These are phyloP conservation scores for Ophiosphaerella herpotricha DNA, from an alignment of 2,329 filamentous ascomycete species.

Conservation along the genomic window DNA sequence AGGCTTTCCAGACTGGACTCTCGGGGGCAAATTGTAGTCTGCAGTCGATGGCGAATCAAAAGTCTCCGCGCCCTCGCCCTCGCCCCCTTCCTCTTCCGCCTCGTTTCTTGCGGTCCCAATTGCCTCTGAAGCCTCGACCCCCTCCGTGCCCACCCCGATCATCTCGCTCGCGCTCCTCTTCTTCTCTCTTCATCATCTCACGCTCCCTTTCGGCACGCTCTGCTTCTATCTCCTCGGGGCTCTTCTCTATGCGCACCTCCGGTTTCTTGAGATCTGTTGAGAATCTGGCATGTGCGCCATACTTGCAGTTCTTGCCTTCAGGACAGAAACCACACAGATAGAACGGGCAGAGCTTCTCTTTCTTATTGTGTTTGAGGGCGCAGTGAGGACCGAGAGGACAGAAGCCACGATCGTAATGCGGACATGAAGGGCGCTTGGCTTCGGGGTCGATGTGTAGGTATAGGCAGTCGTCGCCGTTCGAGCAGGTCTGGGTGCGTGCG, in stretches of 20 bases:
- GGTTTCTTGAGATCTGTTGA: conserved; percentile 68
- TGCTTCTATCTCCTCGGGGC: conserved; percentile 68
- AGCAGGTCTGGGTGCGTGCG: conserved; percentile 89
- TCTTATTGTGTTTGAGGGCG: conserved; percentile 84
- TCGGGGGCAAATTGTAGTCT: background rate
- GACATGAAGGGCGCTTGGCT: conserved; percentile 62
- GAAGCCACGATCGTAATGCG: conserved; percentile 94
- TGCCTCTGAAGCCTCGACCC: conserved; percentile 36
- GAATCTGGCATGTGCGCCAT: conserved; percentile 84
- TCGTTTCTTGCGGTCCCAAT: conserved; percentile 42
- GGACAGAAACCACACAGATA: conserved; percentile 96
- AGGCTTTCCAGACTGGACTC: background rate
- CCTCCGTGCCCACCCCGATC: conserved; percentile 40
- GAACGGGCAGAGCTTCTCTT: conserved; percentile 73
- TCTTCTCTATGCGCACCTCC: conserved; percentile 69
- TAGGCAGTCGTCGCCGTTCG: conserved; percentile 94
- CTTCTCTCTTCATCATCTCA: conserved; percentile 50
- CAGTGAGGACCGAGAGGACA: conserved; percentile 88
- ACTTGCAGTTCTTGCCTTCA: conserved; percentile 74
- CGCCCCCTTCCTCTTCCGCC: conserved; percentile 30
- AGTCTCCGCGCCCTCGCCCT: conserved; percentile 28
- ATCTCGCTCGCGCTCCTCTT: conserved; percentile 47
- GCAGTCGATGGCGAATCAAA: conserved; percentile 11
- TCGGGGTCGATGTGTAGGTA: conserved; percentile 89
- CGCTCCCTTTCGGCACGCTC: conserved; percentile 58